Evolutionary conservation across 305 asterid species (phyloP), one percentile per base, ranked within the genome.

Genomic region (Rubia peregrina): DNA sequence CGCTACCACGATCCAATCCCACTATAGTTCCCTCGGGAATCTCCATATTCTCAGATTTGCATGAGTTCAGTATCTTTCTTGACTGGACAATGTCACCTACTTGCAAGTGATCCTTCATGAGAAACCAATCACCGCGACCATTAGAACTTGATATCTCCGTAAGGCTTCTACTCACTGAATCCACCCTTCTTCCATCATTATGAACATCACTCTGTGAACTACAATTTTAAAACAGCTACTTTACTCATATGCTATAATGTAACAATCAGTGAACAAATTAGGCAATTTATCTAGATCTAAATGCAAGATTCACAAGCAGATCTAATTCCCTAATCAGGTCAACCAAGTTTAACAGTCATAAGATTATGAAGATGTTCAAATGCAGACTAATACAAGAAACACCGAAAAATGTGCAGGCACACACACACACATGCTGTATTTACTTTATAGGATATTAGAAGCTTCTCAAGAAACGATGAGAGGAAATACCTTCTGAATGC

Each of bases 31-130:
- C 98, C 69, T 86, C 91, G 0, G 96, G 90, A 42, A 90, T 77
- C 46, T 85, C 95, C 97, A 93, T 89, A 67, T 80, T 89, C 70
- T 84, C 83, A 21, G 91, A 82, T 80, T 81, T 85, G 89, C 83
- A 82, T 2, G 92, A 85, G 76, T 83, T 80, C 9, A 82, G 87
- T 16, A 85, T 76, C 75, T 86, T 93, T 77, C 97, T 86, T 26
- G 98, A 90, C 38, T 97, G 86, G 41, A 93, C 94, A 66, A 68
- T 72, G 73, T 93, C 98, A 17, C 94, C 90, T 10, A 93, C 84
- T 83, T 88, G 95, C 42, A 89, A 89, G 74, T 82, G 89, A 74
- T 90, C 97, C 80, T 89, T 93, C 24, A 86, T 83, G 57, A 93
- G 87, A 78, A 93, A 86, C 98, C 98, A 93, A 78, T 85, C 85